Percentiles rank a stretch among this genome's conserved stretches.
Conservation (phyloP, 2,329 filamentous ascomycete genomes). For the Phaeosphaeriaceae sp. region DNA sequence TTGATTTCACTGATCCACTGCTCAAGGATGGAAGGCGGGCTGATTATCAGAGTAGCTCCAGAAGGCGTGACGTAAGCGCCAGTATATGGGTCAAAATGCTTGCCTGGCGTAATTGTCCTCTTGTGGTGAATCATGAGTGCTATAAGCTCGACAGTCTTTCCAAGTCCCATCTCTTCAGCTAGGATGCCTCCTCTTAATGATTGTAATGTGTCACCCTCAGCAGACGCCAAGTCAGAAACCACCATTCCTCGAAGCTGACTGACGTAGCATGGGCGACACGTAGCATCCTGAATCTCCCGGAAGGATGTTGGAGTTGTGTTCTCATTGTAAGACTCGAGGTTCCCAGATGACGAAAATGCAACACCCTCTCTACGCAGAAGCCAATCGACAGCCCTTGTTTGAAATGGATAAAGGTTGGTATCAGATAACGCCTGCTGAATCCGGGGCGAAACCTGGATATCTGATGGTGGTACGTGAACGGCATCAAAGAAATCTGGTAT, state of each 20-base stretch:
- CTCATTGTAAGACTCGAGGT: conserved; percentile 16
- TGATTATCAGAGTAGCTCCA: conserved; percentile 68
- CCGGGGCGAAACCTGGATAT: conserved; percentile 37
- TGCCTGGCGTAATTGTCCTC: conserved; percentile 37
- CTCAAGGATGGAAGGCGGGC: conserved; percentile 65
- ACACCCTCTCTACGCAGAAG: conserved; percentile 71
- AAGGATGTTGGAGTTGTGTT: conserved; percentile 55
- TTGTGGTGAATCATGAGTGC: conserved; percentile 71
- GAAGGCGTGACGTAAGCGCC: conserved; percentile 58
- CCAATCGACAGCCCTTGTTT: conserved; percentile 74
- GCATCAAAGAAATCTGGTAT: conserved; percentile 72
- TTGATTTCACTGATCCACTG: conserved; percentile 69
- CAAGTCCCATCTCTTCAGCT: conserved; percentile 83
- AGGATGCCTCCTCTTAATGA: conserved; percentile 68
- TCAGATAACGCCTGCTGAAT: conserved; percentile 37
- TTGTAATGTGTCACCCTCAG: conserved; percentile 45
- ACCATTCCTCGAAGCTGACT: conserved; percentile 70
- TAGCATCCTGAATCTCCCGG: conserved; percentile 51
- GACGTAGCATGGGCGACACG: conserved; percentile 59
- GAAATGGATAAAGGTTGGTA: conserved; percentile 72
- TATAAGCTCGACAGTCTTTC: conserved; percentile 80
- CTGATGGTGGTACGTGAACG: conserved; percentile 66
- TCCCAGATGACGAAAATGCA: conserved; percentile 46
- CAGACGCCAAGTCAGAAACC: conserved; percentile 57
- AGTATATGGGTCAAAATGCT: conserved; percentile 50